Base-by-base conservation (phyloP, 2,329 filamentous ascomycete genomes). In the Aspergillus hortae region DNA sequence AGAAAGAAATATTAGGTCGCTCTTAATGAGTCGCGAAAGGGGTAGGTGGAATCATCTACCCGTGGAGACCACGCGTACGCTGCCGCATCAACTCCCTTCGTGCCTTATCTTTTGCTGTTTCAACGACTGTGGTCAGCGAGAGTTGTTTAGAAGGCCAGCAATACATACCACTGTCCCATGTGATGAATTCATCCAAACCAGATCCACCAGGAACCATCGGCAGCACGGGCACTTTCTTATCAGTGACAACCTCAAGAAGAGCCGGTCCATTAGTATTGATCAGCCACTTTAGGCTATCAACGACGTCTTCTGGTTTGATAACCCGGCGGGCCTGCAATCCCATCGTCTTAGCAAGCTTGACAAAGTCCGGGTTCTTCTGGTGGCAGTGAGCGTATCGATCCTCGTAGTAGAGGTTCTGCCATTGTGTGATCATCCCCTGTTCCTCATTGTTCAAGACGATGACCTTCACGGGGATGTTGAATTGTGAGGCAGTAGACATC, bases 371-470 rank as follows among this genome's bases (percentile, higher is more conserved):
- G 70, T 95, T 95, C 63, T 80, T 78, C 74, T 92, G 89, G 70
- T 95, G 90, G 0, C 89, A 94, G 70, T 94, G 90, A 23, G 88
- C 64, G 67, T 82, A 95, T 63, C 90, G 83, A 67, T 95, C 89
- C 68, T 94, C 85, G 76, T 92, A 95, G 76, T 95, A 95, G 57
- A 95, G 82, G 61, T 88, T 89, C 74, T 95, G 90, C 90, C 90
- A 95, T 74, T 95, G 90, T 1, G 90, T 94, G 38, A 95, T 89
- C 90, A 95, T 95, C 46, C 90, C 90, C 74, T 95, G 90, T 73
- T 95, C 89, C 70, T 92, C 89, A 70, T 92, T 96, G 78, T 95
- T 95, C 46, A 96, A 74, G 11, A 95, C 80, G 62, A 95, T 89
- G 54, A 95, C 80, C 80, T 95, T 95, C 71, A 92, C 86, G 57